Conservation (phyloP, 306 rosid species). For the Pyrus bretschneideri region DNA sequence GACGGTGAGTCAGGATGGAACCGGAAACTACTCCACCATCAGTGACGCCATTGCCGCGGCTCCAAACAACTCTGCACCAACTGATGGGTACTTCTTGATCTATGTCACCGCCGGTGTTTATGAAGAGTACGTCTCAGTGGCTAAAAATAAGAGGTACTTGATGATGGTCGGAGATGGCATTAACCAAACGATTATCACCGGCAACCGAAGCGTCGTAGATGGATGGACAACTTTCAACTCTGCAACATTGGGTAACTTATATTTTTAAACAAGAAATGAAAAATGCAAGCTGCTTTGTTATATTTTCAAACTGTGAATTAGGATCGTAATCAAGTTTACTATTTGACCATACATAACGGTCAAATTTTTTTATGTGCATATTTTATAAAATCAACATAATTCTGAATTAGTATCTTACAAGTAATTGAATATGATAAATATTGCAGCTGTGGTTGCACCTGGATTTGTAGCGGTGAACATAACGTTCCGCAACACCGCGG, state of each 20-base stretch:
- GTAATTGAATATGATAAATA: background rate
- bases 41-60: conserved; percentile 75
- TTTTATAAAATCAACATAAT: no score
- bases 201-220: conserved; percentile 72
- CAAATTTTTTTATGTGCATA: no score
- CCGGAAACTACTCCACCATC: conserved; percentile 68
- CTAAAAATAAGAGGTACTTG: conserved; percentile 56
- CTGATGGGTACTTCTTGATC: conserved; percentile 61
- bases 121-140: conserved; percentile 58
- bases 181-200: conserved; percentile 68
- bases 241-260: conserved; percentile 67
- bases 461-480: conserved; percentile 71
- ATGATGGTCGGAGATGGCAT: conserved; percentile 89
- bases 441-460: conserved; percentile 56
- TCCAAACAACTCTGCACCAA: conserved; percentile 53
- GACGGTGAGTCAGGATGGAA: conserved; percentile 68
- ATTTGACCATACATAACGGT: no score
- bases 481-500: conserved; percentile 74
- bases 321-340: no score
- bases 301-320: no score
- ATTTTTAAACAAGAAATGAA: background rate
- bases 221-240: conserved; percentile 89
- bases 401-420: background rate
- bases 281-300: background rate
- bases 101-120: conserved; percentile 77